phyloP scores from a whole-genome alignment of 805 yeast genomes.

The Candida boleticola region DNA sequence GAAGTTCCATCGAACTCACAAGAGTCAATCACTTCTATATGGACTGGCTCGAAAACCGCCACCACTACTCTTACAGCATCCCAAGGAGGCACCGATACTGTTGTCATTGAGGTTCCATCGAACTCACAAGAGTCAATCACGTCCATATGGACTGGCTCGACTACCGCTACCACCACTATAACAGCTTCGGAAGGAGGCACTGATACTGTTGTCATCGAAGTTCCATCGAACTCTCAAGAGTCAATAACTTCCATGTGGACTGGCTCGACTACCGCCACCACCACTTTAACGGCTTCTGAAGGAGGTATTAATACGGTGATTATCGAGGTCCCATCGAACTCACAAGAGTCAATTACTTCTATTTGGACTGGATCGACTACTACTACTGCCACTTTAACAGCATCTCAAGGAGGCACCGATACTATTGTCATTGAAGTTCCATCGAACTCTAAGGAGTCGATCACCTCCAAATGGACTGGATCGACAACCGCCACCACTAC shows the following conservation, averaged over 20 bases:
- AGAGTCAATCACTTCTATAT: constrained; percentile 6
- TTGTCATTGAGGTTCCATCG: constrained; percentile 7
- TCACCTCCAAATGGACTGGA: constrained; percentile 10
- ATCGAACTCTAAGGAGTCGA: not conserved
- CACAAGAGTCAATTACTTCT: not conserved
- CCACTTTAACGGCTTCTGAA: constrained; percentile 1
- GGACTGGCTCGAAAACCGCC: constrained; percentile 8
- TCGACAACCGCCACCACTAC: constrained; percentile 7
- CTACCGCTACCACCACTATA: constrained; percentile 5
- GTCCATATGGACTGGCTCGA: no score
- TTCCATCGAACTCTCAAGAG: constrained; percentile 6
- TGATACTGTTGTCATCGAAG: constrained; percentile 12
- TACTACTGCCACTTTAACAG: constrained; percentile 6
- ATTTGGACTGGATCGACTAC: constrained; percentile 10
- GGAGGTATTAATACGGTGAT: constrained; percentile 9
- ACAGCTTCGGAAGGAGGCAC: constrained; percentile 9
- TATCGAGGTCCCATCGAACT: constrained; percentile 9
- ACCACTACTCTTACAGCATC: constrained; percentile 5
- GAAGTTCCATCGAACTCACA: constrained; percentile 10
- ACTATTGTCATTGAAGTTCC: constrained; percentile 10
- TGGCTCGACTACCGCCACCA: constrained; percentile 1
- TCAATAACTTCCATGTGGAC: constrained; percentile 2
- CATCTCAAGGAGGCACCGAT: constrained; percentile 6
- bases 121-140: not conserved
- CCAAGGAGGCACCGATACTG: constrained; percentile 8